Evolutionary conservation across 1,284 basidiomycete genomes (phyloP), one percentile per base, ranked within the genome.

Genomic region (Ceratobasidium sp.): DNA sequence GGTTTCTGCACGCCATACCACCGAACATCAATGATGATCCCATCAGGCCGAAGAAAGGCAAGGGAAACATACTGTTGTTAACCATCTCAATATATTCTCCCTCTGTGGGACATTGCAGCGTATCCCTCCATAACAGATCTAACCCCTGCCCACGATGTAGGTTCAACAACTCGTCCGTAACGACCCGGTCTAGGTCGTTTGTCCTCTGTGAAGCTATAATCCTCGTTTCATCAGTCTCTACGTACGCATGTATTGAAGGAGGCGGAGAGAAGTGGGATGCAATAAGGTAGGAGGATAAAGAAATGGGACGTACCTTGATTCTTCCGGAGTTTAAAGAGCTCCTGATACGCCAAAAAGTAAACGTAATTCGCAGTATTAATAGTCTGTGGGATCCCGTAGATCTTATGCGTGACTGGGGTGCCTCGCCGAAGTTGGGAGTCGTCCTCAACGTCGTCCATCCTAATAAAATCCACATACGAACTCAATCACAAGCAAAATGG

Each of bases 281-380:
- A 2, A 71, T 55, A n/a, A 73, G n/a, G 35, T 73, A 21, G 7
- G 49, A 47, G 16, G 43, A 52, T 30, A 16, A n/a, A 35, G 32
- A 32, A 26, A 35, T 7, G 28, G 49, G 43, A 16, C 59, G 35
- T 32, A 64, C 62, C 63, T 50, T 66, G 46, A 28, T 76, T 52
- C 32, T 78, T 82, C 16, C 89, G 85, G 30, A 96, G 84, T 26
- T 85, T 82, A 62, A 92, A 88, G 0, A 94, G 85, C 77, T 94
- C 91, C 77, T 92, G 87, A 80, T 92, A 95, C 0, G 92, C 94
- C 35, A 93, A 86, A 79, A 98, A 98, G 81, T 98, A 98, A 50
- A 96, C 94, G 77, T 98, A 98, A 80, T 98, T 98, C 0, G 96
- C 97, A 0, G 94, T 91, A 80, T 99, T 99, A 83, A 99, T 96